Percentiles rank a stretch among this genome's conserved stretches.
These are phyloP conservation scores for Neospora caninum DNA, from an alignment of 169 alveolate species.

Conservation along the genomic window DNA sequence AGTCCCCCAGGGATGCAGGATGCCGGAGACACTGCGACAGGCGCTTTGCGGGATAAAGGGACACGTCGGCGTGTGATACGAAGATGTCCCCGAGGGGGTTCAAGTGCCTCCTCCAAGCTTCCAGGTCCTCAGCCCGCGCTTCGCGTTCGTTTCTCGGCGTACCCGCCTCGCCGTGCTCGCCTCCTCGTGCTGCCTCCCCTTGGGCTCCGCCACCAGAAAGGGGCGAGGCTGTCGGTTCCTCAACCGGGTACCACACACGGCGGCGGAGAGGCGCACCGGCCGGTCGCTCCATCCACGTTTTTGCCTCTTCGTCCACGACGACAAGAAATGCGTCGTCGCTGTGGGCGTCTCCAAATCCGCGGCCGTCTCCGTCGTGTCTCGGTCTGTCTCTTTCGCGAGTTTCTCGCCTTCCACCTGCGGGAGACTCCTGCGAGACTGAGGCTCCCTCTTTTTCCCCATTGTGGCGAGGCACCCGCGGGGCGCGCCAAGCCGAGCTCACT, in stretches of 20 bases:
- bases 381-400: neutral
- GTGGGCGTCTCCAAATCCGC: neutral
- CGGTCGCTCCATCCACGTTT: neutral
- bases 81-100: neutral
- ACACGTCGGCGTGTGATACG: neutral
- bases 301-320: constrained; percentile 8
- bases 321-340: neutral
- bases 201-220: neutral
- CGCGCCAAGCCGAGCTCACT: neutral
- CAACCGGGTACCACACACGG: neutral
- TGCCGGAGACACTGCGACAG: constrained; percentile 8
- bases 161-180: neutral
- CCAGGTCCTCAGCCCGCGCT: neutral
- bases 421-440: neutral
- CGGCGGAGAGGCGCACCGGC: neutral
- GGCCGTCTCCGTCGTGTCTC: neutral
- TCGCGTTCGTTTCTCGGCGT: neutral
- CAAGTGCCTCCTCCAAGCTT: neutral
- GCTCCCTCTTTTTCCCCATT: neutral
- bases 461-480: neutral
- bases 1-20: constrained; percentile 1
- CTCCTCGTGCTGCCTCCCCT: neutral
- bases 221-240: neutral
- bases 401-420: neutral
- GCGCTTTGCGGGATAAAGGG: constrained; percentile 6